These are phyloP conservation scores for Pichia inconspicua DNA, from an alignment of 1,139 yeast species.

Conservation along the genomic window DNA sequence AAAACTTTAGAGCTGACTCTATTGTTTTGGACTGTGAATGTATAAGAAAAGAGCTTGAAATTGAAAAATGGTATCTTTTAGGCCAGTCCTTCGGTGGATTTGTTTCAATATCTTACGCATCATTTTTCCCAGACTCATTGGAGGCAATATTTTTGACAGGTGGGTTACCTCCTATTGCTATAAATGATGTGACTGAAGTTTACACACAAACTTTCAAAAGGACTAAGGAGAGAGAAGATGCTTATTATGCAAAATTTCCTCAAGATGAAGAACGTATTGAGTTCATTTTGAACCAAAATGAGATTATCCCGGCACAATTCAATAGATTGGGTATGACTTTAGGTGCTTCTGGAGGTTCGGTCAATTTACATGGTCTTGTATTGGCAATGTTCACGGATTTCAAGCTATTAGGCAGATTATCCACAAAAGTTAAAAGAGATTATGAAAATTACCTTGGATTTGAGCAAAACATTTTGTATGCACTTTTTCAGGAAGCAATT, in stretches of 20 bases:
- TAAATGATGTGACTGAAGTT: constrained; percentile 38
- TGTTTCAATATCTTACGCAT: constrained; percentile 42
- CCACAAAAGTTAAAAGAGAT: constrained; percentile 30
- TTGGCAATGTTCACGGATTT: constrained; percentile 35
- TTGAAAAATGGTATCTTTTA: constrained; percentile 39
- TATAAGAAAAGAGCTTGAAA: constrained; percentile 32
- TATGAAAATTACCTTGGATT: constrained; percentile 35
- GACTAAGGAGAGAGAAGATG: constrained; percentile 40
- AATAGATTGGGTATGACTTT: constrained; percentile 44
- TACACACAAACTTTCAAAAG: constrained; percentile 40
- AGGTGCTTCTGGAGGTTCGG: constrained; percentile 47
- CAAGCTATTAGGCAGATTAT: constrained; percentile 28
- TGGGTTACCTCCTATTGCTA: constrained; percentile 46
- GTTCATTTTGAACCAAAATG: constrained; percentile 30
- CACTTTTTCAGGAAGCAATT: constrained; percentile 51
- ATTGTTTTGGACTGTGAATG: constrained; percentile 44
- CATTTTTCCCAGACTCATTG: constrained; percentile 36
- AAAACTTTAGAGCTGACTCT: constrained; percentile 44
- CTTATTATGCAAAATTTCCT: constrained; percentile 43
- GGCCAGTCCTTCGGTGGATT: constrained; percentile 60
- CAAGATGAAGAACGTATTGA: constrained; percentile 36
- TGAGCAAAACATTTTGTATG: constrained; percentile 48
- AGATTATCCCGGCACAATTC: constrained; percentile 35
- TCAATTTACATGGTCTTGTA: constrained; percentile 37
- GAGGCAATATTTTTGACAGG: constrained; percentile 43